Base-by-base conservation (phyloP, 495 filamentous ascomycete species). In the Lasiosphaeriaceae sp. region DNA sequence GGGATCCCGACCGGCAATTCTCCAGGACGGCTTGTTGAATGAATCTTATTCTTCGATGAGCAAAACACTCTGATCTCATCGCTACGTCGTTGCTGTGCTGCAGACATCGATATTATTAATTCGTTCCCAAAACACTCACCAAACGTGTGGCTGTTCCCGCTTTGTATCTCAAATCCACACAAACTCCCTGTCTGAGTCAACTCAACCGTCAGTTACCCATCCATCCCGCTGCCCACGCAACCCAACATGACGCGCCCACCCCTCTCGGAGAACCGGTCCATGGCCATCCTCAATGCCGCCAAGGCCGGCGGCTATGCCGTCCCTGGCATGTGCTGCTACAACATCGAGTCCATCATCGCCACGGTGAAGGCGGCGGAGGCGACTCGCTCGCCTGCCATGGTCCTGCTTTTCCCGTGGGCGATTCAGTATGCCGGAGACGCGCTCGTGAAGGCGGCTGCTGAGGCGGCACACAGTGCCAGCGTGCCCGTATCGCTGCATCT, bases 401-500 rank as follows among this genome's bases (percentile, higher is more conserved):
- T 95, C 64, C 85, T 89, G 31, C 86, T 95, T 69, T 93, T 95
- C 75, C 90, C 90, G 52, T 95, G 90, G 90, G 88, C 90, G 70
- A 89, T 70, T 72, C 83, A 74, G 55, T 90, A 90, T 73, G 85
- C 85, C 34, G 76, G 77, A 63, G 79, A 83, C 11, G 66, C 71
- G 55, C 71, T 80, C 23, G 69, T 72, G 45, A 65, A 64, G 46
- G 71, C 70, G n/a, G 70, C 69, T 2, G 74, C 72, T 37, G 70
- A 68, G 45, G 63, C 74, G 80, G 64, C 82, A 83, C 78, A 79
- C 64, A 78, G 72, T 47, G 89, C 89, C 63, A 74, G 71, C 8
- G 88, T 90, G 20, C 88, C 88, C 24, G 77, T 91, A 6, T 83
- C 84, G 23, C 76, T 92, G 29, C 87, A 91, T 70, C 80, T 91